Conservation (phyloP, 352 stramenopile genomes). For the Globisporangium irregulare region DNA sequence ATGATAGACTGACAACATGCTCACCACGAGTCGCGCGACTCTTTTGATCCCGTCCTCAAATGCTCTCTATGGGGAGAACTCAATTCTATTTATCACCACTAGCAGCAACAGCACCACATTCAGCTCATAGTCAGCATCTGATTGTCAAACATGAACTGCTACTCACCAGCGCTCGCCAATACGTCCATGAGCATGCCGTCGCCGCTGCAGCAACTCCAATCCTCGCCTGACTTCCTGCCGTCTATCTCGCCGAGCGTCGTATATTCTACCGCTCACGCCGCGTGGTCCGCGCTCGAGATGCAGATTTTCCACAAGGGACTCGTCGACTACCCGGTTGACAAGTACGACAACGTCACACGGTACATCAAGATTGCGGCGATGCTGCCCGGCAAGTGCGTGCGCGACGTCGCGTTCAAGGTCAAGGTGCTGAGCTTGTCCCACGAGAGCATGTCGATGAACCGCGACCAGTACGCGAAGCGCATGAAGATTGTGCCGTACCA, state of each 20-base stretch:
- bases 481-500: slow-evolving; percentile 62
- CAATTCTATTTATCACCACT: not conserved
- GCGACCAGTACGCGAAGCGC: slow-evolving; percentile 42
- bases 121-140: not conserved
- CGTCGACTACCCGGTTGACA: slow-evolving; percentile 45
- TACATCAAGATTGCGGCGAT: slow-evolving; percentile 80
- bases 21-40: slow-evolving; percentile 3
- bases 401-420: slow-evolving; percentile 72
- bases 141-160: slow-evolving; percentile 14
- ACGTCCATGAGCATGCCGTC: slow-evolving; percentile 19
- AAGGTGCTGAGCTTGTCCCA: slow-evolving; percentile 29
- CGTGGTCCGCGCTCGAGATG: slow-evolving; percentile 62
- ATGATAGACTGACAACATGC: not conserved
- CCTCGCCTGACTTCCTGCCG: slow-evolving; percentile 24
- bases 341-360: slow-evolving; percentile 77
- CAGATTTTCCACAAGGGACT: slow-evolving; percentile 61
- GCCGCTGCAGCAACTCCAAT: not conserved
- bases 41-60: not conserved
- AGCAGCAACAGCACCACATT: not conserved
- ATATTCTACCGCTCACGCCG: slow-evolving; percentile 56
- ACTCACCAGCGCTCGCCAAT: slow-evolving; percentile 6
- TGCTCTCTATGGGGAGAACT: not conserved
- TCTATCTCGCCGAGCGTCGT: slow-evolving; percentile 58
- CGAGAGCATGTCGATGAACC: slow-evolving; percentile 19
- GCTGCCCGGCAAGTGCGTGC: slow-evolving; percentile 66